Evolutionary conservation across 2,329 filamentous ascomycete genomes (phyloP), one percentile per base, ranked within the genome.

Genomic region (Balansia obtecta): DNA sequence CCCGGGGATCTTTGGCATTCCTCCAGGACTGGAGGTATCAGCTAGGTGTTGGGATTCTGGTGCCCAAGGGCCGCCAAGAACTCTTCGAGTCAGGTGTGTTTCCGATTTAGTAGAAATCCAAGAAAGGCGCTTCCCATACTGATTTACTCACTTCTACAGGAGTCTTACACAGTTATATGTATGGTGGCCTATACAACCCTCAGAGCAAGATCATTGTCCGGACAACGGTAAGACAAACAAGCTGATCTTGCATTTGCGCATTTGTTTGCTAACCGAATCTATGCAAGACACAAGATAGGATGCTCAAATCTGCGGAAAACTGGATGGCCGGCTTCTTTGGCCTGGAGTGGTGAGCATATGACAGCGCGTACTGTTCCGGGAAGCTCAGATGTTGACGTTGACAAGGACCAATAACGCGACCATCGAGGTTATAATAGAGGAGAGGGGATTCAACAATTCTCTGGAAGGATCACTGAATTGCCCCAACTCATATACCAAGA

Each of bases 261-360:
- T 16, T 2, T 7, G 2, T 16, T 8, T 33, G 9, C 37, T 37
- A 39, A 55, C 62, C 54, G 40, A 1, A n/a, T 22, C 20, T 8
- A 1, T 15, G 1, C 15, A 3, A 73, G 69, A 86, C 85, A 1
- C 83, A 89, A 62, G 80, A 86, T 60, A 79, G 86, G 22, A 89
- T 89, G 85, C 70, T 85, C 20, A 82, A 88, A 62, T 83, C 77
- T 39, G 85, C 85, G 3, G 85, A 89, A 64, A 85, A 89, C 64
- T 89, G 88, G 65, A 68, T 88, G 61, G 82, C 85, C 6, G 86
- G 86, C 0, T 89, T 89, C 68, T 89, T 89, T 60, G 85, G 85
- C 0, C 73, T 88, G 0, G 77, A 83, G 45, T 89, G 85, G 72
- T 73, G 58, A 33, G 65, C 6, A 27, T 9, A 10, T 9, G 8